Evolutionary conservation across 805 yeast genomes (phyloP), one percentile per base, ranked within the genome.

Genomic region (Cyberlindnera petersonii): DNA sequence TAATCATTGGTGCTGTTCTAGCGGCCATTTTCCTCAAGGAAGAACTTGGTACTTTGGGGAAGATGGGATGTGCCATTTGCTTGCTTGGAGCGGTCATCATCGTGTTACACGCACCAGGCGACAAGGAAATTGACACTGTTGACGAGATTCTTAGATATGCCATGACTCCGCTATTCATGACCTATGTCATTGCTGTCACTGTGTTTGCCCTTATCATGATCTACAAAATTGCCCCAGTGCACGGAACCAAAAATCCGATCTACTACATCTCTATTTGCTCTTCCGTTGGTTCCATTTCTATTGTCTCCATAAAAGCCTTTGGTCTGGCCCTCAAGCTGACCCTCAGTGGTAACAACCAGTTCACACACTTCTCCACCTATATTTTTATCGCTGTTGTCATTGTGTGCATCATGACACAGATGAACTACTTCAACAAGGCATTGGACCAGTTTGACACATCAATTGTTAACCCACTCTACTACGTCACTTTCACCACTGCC

Each of bases 341-440:
- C 1, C 68, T 87, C 16, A 68, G 77, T 27, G 96, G 96, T 7
- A 84, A 79, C 63, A 87, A 88, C 64, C 96, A 87, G 68, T 86
- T 87, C 62, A 74, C 86, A 2, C 93, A 87, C 54, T 67, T 82
- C 8, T 82, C 93, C 24, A 87, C 96, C 1, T 87, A 88, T 56
- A 68, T 88, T 41, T 87, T 87, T 69, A 74, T 86, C 24, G 49
- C 74, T 22, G 88, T 86, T 18, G 95, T 87, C 41, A 84, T 69
- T 8, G 72, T 82, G 29, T 87, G 96, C 63, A 88, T 87, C 50
- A 54, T 84, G 53, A 86, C 95, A 6, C 96, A 87, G 63, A 87
- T 87, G 96, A 87, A 86, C 66, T 87, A 85, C 60, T 86, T 87
- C 70, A 87, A 87, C 71, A 88, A 86, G 67, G 96, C 96, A 0